Evolutionary conservation across 345 rosid genomes (phyloP).

Genomic region (Arabis hirsuta): DNA sequence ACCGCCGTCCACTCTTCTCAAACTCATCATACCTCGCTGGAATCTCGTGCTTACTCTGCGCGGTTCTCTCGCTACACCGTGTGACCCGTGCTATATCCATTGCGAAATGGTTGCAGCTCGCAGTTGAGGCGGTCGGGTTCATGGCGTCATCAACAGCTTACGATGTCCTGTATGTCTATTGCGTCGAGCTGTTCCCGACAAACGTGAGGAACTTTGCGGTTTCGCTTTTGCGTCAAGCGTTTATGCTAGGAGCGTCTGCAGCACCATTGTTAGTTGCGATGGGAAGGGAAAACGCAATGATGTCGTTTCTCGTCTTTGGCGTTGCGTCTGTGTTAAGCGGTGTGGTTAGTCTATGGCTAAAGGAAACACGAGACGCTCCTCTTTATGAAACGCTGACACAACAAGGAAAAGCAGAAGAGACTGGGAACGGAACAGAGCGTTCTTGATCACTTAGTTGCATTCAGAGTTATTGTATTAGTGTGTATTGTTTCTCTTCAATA

Average conservation of each 20-base stretch:
- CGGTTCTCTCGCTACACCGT: slow-evolving; percentile 46
- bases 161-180: slow-evolving; percentile 61
- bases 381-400: slow-evolving; percentile 67
- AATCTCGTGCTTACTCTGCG: slow-evolving; percentile 57
- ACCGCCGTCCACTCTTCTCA: slow-evolving; percentile 60
- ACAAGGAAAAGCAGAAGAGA: slow-evolving; percentile 55
- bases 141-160: slow-evolving; percentile 70
- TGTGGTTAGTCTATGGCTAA: slow-evolving; percentile 55
- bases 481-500: slow-evolving; percentile 14
- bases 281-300: slow-evolving; percentile 57
- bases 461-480: not conserved
- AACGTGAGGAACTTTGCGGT: slow-evolving; percentile 75
- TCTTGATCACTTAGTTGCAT: not conserved
- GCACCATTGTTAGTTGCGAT: slow-evolving; percentile 66
- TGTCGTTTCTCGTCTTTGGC: slow-evolving; percentile 67
- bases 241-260: slow-evolving; percentile 78
- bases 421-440: slow-evolving; percentile 12
- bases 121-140: slow-evolving; percentile 61
- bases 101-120: slow-evolving; percentile 61
- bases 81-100: slow-evolving; percentile 13
- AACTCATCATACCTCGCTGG: slow-evolving; percentile 59
- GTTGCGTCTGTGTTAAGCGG: slow-evolving; percentile 59
- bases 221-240: slow-evolving; percentile 58
- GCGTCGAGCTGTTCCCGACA: slow-evolving; percentile 76
- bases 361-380: slow-evolving; percentile 68